Percentiles rank a stretch among this genome's conserved stretches.
Conservation (phyloP, 78 protist species). For the Dictyostelium brefeldianum region DNA sequence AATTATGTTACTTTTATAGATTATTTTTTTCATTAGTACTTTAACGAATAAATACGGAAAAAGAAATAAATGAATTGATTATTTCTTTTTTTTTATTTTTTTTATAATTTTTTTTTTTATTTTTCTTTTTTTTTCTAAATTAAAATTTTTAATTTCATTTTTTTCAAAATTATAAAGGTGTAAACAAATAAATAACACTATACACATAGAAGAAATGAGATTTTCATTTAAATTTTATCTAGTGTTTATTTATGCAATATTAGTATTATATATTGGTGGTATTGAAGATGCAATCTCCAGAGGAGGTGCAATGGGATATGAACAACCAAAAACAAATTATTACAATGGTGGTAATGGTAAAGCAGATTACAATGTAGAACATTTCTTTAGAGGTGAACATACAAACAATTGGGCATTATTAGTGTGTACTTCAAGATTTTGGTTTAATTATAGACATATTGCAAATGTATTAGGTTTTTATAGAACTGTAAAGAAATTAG, state of each 20-base stretch:
- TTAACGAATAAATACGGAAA: no score
- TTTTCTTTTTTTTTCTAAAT: no score
- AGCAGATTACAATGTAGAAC: conserved; percentile 43
- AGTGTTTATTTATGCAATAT: background rate
- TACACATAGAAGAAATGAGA: no score
- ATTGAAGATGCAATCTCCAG: background rate
- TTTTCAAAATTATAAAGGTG: no score
- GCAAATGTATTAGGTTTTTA: conserved; percentile 96
- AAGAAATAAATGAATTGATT: no score
- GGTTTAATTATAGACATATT: conserved; percentile 98
- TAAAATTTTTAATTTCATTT: no score
- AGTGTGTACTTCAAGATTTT: conserved; percentile 95
- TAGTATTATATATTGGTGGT: conserved; percentile 3
- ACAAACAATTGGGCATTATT: conserved; percentile 90
- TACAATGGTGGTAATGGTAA: conserved; percentile 11
- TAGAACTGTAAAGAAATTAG: conserved; percentile 91
- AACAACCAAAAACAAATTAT: background rate
- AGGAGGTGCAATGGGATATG: background rate
- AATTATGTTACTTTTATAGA: no score
- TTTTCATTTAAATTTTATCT: background rate
- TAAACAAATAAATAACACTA: no score
- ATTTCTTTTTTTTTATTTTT: no score
- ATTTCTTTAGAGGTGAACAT: conserved; percentile 73
- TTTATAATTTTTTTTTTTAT: no score
- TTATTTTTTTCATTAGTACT: no score